Evolutionary conservation across 2,329 filamentous ascomycete genomes (phyloP), one percentile per base, ranked within the genome.

Genomic region (Arthrobotrys musiformis): DNA sequence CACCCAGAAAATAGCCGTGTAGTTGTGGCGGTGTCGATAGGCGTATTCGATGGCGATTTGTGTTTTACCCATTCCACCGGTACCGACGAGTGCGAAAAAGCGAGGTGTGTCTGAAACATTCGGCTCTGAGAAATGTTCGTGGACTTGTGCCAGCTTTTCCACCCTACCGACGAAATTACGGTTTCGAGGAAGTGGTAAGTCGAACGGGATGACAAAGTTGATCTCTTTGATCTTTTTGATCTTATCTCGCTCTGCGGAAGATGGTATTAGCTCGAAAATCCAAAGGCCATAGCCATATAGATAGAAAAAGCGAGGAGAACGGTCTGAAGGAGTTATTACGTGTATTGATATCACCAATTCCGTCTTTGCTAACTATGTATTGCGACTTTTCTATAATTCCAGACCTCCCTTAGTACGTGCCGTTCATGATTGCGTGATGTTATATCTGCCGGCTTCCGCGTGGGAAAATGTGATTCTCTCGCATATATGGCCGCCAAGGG

Each of bases 1-100:
- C 4, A 82, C 17, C 80, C 79, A 81, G 70, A 82, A 81, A 17
- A 82, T 48, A 9, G 81, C 78, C 24, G 74, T 73, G 46, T 81
- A 82, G 1, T 78, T 37, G 6, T 69, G n/a, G 6, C 66, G 28
- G 22, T 79, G 7, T 30, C 75, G 42, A 33, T 52, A 64, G 4
- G 44, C 44, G 28, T 52, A 64, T 22, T 64, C 44, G 8, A 64
- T 15, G 8, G 44, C 61, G 15, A 17, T 37, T 37, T 64, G 61
- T 4, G 61, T 64, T n/a, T 64, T 64, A 5, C 44, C 44, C 28
- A 64, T 64, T 30, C 61, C 61, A 22, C 44, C 28, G 24, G 26
- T 37, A 3, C 61, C 61, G 13, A n/a, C 13, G 8, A 64, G 46
- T 15, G 61, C 61, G 28, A 52, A 64, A 13, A 50, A 4, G n/a